Evolutionary conservation across 108 stramenopile genomes (phyloP), one percentile per base, ranked within the genome.

Genomic region (Skeletonema costatum): DNA sequence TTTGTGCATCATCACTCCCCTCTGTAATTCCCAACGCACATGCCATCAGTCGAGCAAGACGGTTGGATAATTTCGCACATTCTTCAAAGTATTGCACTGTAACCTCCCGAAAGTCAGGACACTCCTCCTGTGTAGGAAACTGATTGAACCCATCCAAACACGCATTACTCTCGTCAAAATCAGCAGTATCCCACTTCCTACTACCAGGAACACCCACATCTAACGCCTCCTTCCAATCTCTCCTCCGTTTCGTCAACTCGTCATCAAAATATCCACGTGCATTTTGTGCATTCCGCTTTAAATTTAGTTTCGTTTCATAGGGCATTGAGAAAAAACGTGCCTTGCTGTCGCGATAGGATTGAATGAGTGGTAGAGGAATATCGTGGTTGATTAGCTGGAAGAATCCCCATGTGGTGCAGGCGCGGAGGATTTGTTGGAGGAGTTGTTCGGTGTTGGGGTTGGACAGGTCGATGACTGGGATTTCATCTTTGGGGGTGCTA

Each of bases 241-340:
- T 82, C 32, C 81, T 86, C 75, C 93, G 87, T 74, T 98, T 97
- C 58, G 97, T 98, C 58, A 97, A 80, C 70, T 98, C 97, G 72
- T 98, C 97, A 60, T 98, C 96, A 75, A 95, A 98, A 63, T 81
- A 98, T 39, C 97, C 97, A 56, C 97, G 80, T 17, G 96, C 84
- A 83, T 97, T 96, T 35, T 68, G 48, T 44, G 76, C 81, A 50
- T 85, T 85, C 0, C 97, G 91, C 88, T 95, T 94, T 78, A 90
- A 79, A 13, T 46, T 48, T 5, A 73, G 8, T 68, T 96, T 95
- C 7, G 69, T 69, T 8, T 85, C 79, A 50, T 83, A 72, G 13
- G 95, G 93, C 35, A 93, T 62, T n/a, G 76, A 82, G 74, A 97
- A 97, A 81, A 92, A 94, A 31, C 63, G 44, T 25, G 70, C 64